Evolutionary conservation across 768 basidiomycete species (phyloP).

Genomic region (Trichaptum fuscoviolaceum): DNA sequence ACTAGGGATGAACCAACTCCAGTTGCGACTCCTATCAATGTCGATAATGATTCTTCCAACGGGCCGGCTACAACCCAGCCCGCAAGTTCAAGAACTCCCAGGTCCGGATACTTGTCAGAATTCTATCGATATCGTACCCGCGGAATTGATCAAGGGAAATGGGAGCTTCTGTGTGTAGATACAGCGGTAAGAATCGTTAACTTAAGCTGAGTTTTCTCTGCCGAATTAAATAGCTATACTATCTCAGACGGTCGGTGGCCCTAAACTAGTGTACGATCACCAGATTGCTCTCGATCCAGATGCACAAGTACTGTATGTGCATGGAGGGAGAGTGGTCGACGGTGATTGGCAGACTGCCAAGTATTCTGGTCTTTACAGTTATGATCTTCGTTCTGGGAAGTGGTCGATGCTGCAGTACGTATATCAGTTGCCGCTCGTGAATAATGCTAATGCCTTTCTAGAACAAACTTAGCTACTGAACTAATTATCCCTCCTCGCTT

Average conservation of each 20-base stretch:
- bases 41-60: conserved; percentile 11
- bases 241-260: conserved; percentile 55
- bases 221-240: neutral
- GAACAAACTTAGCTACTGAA: conserved; percentile 25
- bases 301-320: conserved; percentile 66
- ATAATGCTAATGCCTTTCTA: neutral
- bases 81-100: conserved; percentile 12
- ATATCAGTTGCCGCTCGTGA: neutral
- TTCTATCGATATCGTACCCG: conserved; percentile 73
- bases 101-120: conserved; percentile 46
- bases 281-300: conserved; percentile 76
- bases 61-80: conserved; percentile 11
- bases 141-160: conserved; percentile 56
- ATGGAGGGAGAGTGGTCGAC: conserved; percentile 69
- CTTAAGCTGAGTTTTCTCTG: neutral
- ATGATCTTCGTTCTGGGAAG: conserved; percentile 55
- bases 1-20: conserved; percentile 5
- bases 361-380: conserved; percentile 71
- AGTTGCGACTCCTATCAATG: conserved; percentile 5
- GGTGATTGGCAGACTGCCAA: conserved; percentile 54
- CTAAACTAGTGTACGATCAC: conserved; percentile 72
- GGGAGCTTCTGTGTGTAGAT: conserved; percentile 66
- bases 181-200: conserved; percentile 46
- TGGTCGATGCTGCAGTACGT: conserved; percentile 70
- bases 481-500: conserved; percentile 53